Evolutionary conservation across 192 early-diverging fungal species (phyloP), one percentile per base, ranked within the genome.

Genomic region (Phlyctochytrium planicorne): DNA sequence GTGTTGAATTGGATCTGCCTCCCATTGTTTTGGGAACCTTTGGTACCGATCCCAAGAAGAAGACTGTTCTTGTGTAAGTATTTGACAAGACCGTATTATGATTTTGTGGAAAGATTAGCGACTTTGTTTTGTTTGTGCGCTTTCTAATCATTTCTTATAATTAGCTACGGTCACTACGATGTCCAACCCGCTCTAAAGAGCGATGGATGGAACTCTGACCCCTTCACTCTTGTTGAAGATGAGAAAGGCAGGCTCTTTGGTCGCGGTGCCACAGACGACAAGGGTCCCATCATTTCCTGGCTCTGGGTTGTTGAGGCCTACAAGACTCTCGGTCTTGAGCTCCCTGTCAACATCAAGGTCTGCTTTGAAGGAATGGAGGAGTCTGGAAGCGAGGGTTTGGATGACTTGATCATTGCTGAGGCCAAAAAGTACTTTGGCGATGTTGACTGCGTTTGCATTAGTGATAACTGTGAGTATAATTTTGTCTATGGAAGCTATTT

Each of bases 341-440:
- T 97, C 31, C 97, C 97, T 2, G 91, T 96, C 63, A 97, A 97
- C 81, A 74, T 98, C 64, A 92, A 93, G 86, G 93, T 97, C 81
- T 94, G 93, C 85, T 95, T 97, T 67, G 97, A 98, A 82, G 97
- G 95, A 78, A 96, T 91, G 94, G 88, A 91, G 68, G 90, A 91
- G 74, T 88, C 82, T 78, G 95, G 94, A 66, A 91, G 88, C 32
- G 95, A 96, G 78, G 97, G 97, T n/a, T 84, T 98, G 64, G 95
- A 98, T 70, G 89, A 84, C 17, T 75, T 95, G 50, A 97, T 98
- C 70, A 34, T 81, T 55, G 72, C 75, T n/a, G 95, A 98, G 72
- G 94, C 95, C 30, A 84, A 90, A 69, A 84, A 82, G 68, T 94
- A 90, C 82, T 97, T 98, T 83, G 87, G 84, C 74, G 88, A 85